Conservation (phyloP, 1,284 basidiomycete genomes). For the Melanopsichium pennsylvanicum region DNA sequence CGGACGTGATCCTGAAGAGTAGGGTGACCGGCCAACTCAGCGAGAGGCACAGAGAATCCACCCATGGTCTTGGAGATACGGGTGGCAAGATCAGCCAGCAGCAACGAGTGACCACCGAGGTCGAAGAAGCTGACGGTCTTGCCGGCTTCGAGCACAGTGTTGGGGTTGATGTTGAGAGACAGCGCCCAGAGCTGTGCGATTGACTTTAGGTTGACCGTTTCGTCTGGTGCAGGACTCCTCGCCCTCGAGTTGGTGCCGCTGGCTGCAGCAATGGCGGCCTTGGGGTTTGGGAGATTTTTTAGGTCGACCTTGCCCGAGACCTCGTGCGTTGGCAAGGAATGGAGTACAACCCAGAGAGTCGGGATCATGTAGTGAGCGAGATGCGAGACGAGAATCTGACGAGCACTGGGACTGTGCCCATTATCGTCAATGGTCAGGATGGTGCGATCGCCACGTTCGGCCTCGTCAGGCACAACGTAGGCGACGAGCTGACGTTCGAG, state of each 20-base stretch:
- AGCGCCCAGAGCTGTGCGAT: conserved; percentile 60
- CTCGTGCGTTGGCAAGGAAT: conserved; percentile 59
- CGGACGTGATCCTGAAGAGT: conserved; percentile 60
- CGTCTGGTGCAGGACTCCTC: conserved; percentile 38
- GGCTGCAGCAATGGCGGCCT: conserved; percentile 42
- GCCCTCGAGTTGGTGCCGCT: conserved; percentile 41
- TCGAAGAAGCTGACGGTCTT: conserved; percentile 60
- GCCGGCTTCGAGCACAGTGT: conserved; percentile 46
- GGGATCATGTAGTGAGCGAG: conserved; percentile 65
- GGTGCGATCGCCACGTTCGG: conserved; percentile 27
- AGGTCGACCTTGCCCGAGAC: conserved; percentile 65
- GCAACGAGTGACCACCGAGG: conserved; percentile 64
- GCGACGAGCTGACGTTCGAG: conserved; percentile 63
- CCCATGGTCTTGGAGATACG: conserved; percentile 58
- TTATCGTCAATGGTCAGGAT: conserved; percentile 52
- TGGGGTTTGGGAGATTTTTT: conserved; percentile 57
- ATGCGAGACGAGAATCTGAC: conserved; percentile 42
- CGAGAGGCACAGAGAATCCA: conserved; percentile 61
- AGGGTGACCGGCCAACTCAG: conserved; percentile 54
- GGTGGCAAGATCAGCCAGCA: conserved; percentile 60
- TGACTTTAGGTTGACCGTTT: conserved; percentile 52
- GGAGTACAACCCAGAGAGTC: conserved; percentile 60
- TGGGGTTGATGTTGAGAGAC: conserved; percentile 55
- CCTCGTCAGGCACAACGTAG: conserved; percentile 59
- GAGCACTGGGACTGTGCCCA: conserved; percentile 58